phyloP scores from a whole-genome alignment of 2,329 filamentous ascomycete species.

The Diaporthe eres region DNA sequence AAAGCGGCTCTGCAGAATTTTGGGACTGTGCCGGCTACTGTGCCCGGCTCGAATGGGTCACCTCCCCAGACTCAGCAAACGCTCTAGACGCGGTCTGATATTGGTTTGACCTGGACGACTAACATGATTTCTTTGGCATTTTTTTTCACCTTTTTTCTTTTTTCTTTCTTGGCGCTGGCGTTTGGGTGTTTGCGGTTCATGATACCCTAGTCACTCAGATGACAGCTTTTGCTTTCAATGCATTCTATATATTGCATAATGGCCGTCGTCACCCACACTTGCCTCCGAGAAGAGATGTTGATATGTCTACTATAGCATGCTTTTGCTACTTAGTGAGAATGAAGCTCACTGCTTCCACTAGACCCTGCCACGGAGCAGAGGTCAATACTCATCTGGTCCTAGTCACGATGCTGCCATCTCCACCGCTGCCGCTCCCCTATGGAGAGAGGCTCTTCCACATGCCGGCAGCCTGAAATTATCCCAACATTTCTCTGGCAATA shows the following conservation, averaged over 20 bases:
- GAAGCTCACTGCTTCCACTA: neutral
- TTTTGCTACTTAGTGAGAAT: neutral
- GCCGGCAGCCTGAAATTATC: neutral
- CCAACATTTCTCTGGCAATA: constrained; percentile 1
- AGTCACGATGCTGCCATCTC: too few relatives aligned
- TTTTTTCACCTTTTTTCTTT: neutral
- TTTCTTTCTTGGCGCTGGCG: neutral
- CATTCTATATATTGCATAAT: neutral
- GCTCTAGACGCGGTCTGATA: neutral
- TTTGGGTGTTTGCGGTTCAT: neutral
- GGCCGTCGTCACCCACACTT: neutral
- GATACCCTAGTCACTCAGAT: constrained; percentile 18
- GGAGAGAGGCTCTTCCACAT: neutral
- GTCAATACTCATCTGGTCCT: neutral
- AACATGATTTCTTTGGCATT: neutral
- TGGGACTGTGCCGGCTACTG: neutral
- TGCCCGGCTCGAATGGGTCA: neutral
- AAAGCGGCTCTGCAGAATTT: constrained; percentile 34
- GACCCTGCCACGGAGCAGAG: neutral
- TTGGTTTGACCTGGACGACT: neutral
- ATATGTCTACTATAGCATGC: too few relatives aligned
- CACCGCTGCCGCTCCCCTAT: neutral
- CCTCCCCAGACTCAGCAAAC: neutral
- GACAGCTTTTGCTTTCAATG: neutral
- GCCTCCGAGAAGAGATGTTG: neutral